Evolutionary conservation across 2,329 filamentous ascomycete species (phyloP).

Genomic region (Pyrenophora graminea): DNA sequence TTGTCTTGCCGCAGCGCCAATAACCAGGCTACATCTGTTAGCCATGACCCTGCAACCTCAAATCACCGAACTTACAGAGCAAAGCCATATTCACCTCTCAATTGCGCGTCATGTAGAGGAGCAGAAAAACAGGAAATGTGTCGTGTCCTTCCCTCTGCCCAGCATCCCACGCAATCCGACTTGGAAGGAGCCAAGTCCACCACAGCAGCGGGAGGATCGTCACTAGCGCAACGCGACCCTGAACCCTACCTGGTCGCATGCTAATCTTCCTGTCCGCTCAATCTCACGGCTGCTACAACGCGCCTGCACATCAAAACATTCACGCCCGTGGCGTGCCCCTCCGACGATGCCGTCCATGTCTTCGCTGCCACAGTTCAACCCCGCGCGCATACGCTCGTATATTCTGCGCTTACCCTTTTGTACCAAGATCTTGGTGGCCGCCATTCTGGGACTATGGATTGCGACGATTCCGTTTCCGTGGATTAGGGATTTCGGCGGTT

Average conservation of each 20-base stretch:
- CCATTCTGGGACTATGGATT: slow-evolving; percentile 72
- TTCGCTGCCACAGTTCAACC: slow-evolving; percentile 66
- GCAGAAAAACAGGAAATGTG: slow-evolving; percentile 8
- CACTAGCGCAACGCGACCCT: slow-evolving; percentile 18
- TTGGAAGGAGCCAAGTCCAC: slow-evolving; percentile 15
- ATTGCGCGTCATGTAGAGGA: slow-evolving; percentile 7
- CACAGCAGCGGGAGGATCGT: slow-evolving; percentile 16
- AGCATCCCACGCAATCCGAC: slow-evolving; percentile 18
- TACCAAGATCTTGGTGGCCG: slow-evolving; percentile 70
- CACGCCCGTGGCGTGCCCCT: slow-evolving; percentile 17
- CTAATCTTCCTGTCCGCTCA: slow-evolving; percentile 12
- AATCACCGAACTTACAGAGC: slow-evolving; percentile 33
- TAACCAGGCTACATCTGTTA: slow-evolving; percentile 55
- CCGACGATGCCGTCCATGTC: slow-evolving; percentile 39
- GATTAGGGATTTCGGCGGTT: slow-evolving; percentile 75
- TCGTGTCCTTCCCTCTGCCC: slow-evolving; percentile 18
- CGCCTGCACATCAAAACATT: slow-evolving; percentile 16
- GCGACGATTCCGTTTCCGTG: slow-evolving; percentile 70
- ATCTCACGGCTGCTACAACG: slow-evolving; percentile 11
- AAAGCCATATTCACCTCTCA: slow-evolving; percentile 38
- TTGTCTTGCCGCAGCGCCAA: slow-evolving; percentile 78
- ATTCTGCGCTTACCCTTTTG: slow-evolving; percentile 84
- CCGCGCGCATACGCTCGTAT: slow-evolving; percentile 76
- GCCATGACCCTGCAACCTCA: neutral
- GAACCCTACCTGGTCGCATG: slow-evolving; percentile 17